Base-by-base conservation (phyloP, 169 alveolate genomes). In the Pseudocohnilembus persalinus region DNA sequence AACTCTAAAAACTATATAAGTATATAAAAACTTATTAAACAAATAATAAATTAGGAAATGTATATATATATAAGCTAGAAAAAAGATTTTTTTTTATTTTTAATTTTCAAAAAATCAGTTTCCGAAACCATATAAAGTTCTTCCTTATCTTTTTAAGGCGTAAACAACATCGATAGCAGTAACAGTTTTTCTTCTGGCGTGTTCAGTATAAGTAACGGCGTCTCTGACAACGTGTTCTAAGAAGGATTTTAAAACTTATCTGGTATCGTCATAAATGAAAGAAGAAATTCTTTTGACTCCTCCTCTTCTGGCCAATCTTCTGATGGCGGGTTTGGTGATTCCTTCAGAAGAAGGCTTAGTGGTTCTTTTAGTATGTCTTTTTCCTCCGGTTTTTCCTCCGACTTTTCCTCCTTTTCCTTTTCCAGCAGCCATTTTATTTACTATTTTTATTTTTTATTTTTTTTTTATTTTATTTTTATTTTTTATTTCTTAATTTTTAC, bases 251-350 rank as follows among this genome's bases (percentile, higher is more conserved):
- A 99, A 96, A 77, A 98, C 99, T 88, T 98, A 99, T 88, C 99
- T 97, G 75, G 99, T 98, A 96, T 99, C 99, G 93, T 98, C 99
- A 95, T 99, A 99, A 90, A 99, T 98, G 93, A 98, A 95, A 88
- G 99, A 99, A 49, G 99, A 97, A 86, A 99, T 99, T 96, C 99
- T 99, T 96, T 99, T 99, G 74, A 99, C 99, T 84, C 99, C 99
- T 90, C 99, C 99, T 95, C 99, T 98, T 88, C 99, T 98, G 75
- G 99, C 99, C 88, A 99, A 95, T 93, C 99, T 98, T 89, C 99
- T 98, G 93, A 99, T 99, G 74, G 99, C 99, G 77, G 99, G 99
- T 96, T 99, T 99, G 88, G 99, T 99, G 93, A 99, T 98, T 90
- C 99, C 99, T 96, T 98, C 99, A 93, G 98, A 98, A 93, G 98